Base-by-base conservation (phyloP, 345 rosid species). In the Citrus glauca region DNA sequence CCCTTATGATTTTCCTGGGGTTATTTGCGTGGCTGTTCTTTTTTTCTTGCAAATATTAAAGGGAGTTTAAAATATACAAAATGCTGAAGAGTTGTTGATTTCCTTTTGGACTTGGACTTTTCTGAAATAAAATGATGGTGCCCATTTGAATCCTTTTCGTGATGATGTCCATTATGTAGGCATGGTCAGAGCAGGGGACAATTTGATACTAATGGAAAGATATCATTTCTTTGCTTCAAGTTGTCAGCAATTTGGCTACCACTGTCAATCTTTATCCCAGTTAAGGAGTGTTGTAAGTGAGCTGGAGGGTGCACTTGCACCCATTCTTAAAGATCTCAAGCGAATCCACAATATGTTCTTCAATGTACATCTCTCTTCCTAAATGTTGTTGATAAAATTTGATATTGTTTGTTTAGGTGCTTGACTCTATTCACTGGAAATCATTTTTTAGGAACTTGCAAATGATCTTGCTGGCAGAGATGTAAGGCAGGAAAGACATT, bases 221-320 rank as follows among this genome's bases (percentile, higher is more conserved):
- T 94, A 94, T 69, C 98, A 94, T 76, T 95, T 86, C 81, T 94
- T 95, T 37, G 90, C 93, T 69, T 95, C 97, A 45, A 95, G 98
- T 79, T 91, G 98, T 86, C 88, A 38, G 20, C 99, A 95, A 84
- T 95, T 88, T 80, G 95, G 92, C 73, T 91, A 81, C 83, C 75
- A 71, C 13, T 89, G 83, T 74, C 84, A 82, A 84, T 95, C 99
- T 55, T 88, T 95, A 60, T 91, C 96, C 1, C 87, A 93, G 88
- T 78, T 88, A 82, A 88, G 88, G 81, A 89, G 82, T 64, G 98
- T 93, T 70, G 97, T 93, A 84, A 90, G 85, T 40, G 93, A 90
- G 71, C 24, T 86, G 3, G 94, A 90, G 42, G 98, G 98, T 72
- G 91, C 87, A 40, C 97, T 93, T 82, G 90, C 98, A 67, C 82